Base-by-base conservation (phyloP, 345 rosid genomes). In the Eucalyptus erythrocorys region DNA sequence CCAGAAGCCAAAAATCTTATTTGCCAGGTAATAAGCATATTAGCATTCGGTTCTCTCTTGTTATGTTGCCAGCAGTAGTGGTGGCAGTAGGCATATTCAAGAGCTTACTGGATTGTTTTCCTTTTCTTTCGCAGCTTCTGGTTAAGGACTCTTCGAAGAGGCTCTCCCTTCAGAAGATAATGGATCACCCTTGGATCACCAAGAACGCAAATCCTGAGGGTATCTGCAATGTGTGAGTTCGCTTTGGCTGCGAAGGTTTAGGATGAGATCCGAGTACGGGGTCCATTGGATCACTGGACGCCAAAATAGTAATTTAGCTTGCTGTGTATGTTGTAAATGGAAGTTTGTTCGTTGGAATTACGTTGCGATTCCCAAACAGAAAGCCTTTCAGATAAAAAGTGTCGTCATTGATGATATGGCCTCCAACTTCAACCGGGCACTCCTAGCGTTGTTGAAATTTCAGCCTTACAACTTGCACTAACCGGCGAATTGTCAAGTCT, bases 131-230 rank as follows among this genome's bases (percentile, higher is more conserved):
- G 92, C 96, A 97, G 99, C 99, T 97, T 87, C 93, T 98, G 86
- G 97, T 95, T 10, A 95, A 94, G 90, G 98, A 98, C 89, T 95
- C 99, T 71, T 93, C 97, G 0, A 95, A 94, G 92, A 93, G 99
- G 90, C 97, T 97, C 50, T 92, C 99, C 51, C 94, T 97, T 79
- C 91, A 93, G 92, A 98, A 94, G 93, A 96, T 98, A 87, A 87
- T 95, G 95, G 95, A 94, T 86, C 99, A 97, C 86, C 99, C 98
- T 7, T 98, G 99, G 99, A 96, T 98, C 48, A 88, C 94, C 53
- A 94, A 92, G 94, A 94, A 96, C 91, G 97, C 98, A 59, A 93
- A 97, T 90, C 96, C 97, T n/a, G 88, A 37, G 82, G 97, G 96
- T 85, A 91, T 88, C 91, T 94, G 95, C 88, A 91, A 80, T 84